These are phyloP conservation scores for Malus sylvestris DNA, from an alignment of 306 rosid genomes.

Conservation along the genomic window DNA sequence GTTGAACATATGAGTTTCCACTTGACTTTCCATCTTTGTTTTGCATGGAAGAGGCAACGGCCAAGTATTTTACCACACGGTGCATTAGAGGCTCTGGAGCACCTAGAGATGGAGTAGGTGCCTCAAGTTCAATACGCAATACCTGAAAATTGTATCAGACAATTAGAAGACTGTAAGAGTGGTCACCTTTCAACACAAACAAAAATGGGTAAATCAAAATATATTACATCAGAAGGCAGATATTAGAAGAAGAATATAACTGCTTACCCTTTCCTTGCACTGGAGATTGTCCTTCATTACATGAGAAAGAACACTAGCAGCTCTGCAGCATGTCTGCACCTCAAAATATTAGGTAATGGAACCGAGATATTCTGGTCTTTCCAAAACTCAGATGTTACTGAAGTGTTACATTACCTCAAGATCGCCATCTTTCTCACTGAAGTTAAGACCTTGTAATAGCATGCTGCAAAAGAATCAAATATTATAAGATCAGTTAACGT, in stretches of 20 bases:
- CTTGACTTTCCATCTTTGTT: conserved; percentile 60
- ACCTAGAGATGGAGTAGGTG: conserved; percentile 67
- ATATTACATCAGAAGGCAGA: conserved; percentile 14
- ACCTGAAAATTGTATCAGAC: conserved; percentile 47
- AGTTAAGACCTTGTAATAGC: conserved; percentile 74
- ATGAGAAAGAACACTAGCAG: conserved; percentile 91
- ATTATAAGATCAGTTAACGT: conserved; percentile 12
- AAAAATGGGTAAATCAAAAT: neutral
- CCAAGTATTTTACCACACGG: conserved; percentile 78
- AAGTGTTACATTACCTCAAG: conserved; percentile 59
- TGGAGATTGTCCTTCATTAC: conserved; percentile 70
- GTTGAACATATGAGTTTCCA: conserved; percentile 51
- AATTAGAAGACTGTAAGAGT: neutral
- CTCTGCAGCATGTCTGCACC: conserved; percentile 85
- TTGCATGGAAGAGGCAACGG: conserved; percentile 77
- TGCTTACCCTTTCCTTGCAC: conserved; percentile 90
- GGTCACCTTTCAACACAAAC: neutral
- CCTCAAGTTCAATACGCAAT: conserved; percentile 70
- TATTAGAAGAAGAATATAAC: conserved; percentile 8
- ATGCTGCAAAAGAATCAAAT: conserved; percentile 55
- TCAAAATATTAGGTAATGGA: conserved; percentile 22
- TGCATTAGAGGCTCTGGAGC: conserved; percentile 80
- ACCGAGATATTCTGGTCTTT: neutral
- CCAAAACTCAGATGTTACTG: neutral
- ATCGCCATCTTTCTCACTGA: conserved; percentile 78